These are phyloP conservation scores for Protea cynaroides DNA, from an alignment of 164 flowering plant genomes.

Conservation along the genomic window DNA sequence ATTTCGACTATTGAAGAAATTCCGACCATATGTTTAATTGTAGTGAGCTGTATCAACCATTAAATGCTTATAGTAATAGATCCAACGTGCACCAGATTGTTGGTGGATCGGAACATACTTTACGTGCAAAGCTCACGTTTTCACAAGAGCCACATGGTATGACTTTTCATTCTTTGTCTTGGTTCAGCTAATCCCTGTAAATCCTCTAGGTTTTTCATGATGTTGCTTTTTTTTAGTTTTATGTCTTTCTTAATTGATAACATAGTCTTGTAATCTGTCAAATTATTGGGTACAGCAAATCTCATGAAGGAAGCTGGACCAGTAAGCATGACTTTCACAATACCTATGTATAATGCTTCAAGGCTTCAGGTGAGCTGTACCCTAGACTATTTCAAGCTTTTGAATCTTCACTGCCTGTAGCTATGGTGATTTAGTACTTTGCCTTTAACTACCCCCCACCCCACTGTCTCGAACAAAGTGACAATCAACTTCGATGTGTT, in stretches of 20 bases:
- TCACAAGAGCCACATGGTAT: constrained; percentile 88
- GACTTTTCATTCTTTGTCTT: background rate
- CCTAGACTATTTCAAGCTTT: background rate
- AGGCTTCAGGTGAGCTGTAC: constrained; percentile 62
- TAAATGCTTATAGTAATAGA: background rate
- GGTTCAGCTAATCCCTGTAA: background rate
- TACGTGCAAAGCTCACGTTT: constrained; percentile 88
- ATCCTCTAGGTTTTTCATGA: background rate
- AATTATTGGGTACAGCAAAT: constrained; percentile 45
- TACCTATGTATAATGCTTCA: constrained; percentile 88
- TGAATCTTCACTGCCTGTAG: background rate
- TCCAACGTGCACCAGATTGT: constrained; percentile 52
- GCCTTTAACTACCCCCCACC: too few species aligned
- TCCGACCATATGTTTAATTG: background rate
- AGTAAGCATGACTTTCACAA: constrained; percentile 84
- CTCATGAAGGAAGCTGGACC: constrained; percentile 87
- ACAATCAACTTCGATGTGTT: too few species aligned
- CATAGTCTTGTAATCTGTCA: background rate
- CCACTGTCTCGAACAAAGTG: too few species aligned
- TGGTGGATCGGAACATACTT: constrained; percentile 87
- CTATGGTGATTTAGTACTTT: too few species aligned
- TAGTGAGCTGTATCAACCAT: constrained; percentile 1
- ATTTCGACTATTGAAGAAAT: background rate
- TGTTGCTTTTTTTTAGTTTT: background rate
- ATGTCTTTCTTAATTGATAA: background rate